Percentiles rank a stretch among this genome's conserved stretches.
These are phyloP conservation scores for Brassica balearica DNA, from an alignment of 441 rosid species.

Conservation along the genomic window DNA sequence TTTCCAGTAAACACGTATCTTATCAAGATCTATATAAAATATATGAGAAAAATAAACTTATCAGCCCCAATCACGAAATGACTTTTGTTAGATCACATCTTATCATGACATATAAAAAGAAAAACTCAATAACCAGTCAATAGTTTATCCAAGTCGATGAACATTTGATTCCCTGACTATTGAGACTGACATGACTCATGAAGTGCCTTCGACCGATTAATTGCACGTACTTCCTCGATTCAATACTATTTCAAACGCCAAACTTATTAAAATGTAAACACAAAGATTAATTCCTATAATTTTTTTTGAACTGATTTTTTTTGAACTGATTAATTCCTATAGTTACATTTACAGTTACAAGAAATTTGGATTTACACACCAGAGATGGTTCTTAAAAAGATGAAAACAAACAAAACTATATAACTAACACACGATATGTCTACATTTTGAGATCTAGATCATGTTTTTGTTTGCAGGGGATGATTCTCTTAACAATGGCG, in stretches of 20 bases:
- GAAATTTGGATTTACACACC: not conserved
- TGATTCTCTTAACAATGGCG: conserved; percentile 80
- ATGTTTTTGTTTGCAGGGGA: conserved; percentile 61
- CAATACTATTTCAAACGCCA: not conserved
- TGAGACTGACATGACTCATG: conserved; percentile 15
- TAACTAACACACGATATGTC: not conserved
- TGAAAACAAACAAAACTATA: conserved; percentile 2
- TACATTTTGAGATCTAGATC: conserved; percentile 3
- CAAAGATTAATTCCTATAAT: not conserved
- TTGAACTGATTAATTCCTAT: not conserved
- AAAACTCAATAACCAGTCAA: conserved; percentile 16
- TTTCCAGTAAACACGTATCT: conserved; percentile 27
- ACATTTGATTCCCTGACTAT: not conserved
- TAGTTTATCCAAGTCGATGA: conserved; percentile 14
- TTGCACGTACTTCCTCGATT: not conserved
- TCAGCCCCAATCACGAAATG: conserved; percentile 9
- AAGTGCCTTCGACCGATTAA: not conserved
- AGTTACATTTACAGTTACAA: not conserved
- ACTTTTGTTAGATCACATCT: conserved; percentile 20
- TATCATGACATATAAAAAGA: not conserved
- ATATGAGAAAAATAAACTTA: not conserved
- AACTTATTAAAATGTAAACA: not conserved
- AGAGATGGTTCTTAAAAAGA: not conserved
- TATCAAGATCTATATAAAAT: conserved; percentile 5
- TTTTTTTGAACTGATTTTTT: too few relatives aligned